These are phyloP conservation scores for Lobosporangium transversale DNA, from an alignment of 192 early-diverging fungal genomes.

Conservation along the genomic window DNA sequence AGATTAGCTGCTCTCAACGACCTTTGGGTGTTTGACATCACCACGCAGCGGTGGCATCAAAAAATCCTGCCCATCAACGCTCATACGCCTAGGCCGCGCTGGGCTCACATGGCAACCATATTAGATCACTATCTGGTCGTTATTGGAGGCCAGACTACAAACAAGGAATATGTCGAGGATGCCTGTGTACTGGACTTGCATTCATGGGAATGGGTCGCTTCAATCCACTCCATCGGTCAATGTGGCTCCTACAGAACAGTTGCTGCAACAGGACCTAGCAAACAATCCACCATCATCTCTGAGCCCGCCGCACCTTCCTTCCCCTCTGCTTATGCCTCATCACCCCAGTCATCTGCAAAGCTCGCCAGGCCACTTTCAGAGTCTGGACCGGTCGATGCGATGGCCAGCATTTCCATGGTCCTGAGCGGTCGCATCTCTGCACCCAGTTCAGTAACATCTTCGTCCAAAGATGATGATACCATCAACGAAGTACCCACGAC, in stretches of 20 bases:
- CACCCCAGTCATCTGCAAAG: slow-evolving; percentile 34
- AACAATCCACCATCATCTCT: neutral
- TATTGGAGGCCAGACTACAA: slow-evolving; percentile 41
- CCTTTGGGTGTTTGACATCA: slow-evolving; percentile 36
- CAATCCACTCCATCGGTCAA: slow-evolving; percentile 39
- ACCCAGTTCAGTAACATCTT: slow-evolving; percentile 29
- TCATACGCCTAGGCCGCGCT: slow-evolving; percentile 36
- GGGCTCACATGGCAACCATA: slow-evolving; percentile 45
- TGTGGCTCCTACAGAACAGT: slow-evolving; percentile 48
- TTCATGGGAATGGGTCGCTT: slow-evolving; percentile 48
- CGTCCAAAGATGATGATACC: slow-evolving; percentile 15
- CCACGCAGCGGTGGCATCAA: slow-evolving; percentile 46
- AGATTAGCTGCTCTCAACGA: slow-evolving; percentile 29
- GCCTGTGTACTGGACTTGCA: slow-evolving; percentile 47
- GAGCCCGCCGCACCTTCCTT: slow-evolving; percentile 34
- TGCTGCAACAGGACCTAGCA: slow-evolving; percentile 36
- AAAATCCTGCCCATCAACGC: slow-evolving; percentile 19
- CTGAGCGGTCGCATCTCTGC: slow-evolving; percentile 45
- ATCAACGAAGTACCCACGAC: neutral
- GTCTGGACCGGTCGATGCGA: slow-evolving; percentile 31
- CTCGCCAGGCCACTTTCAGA: slow-evolving; percentile 36
- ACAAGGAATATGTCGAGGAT: slow-evolving; percentile 46
- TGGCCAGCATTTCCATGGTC: slow-evolving; percentile 42
- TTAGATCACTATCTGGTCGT: slow-evolving; percentile 40
- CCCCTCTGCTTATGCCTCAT: slow-evolving; percentile 28